Evolutionary conservation across 257 asterid genomes (phyloP).

Genomic region (Solanum ahanhuiri): DNA sequence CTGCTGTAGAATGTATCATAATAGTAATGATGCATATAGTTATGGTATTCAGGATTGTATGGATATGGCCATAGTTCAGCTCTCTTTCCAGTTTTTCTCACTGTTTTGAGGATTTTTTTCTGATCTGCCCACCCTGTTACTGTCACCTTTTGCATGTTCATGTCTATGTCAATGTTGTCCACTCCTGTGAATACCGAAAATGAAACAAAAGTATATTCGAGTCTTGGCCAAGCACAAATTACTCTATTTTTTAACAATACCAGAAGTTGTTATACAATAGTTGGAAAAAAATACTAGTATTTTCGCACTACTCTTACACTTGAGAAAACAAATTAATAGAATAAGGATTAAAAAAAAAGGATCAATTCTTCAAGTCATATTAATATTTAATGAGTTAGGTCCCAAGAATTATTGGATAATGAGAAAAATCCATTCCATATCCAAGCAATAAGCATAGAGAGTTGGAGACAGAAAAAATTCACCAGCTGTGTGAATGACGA

Average conservation of each 20-base stretch:
- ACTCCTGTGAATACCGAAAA: constrained; percentile 27
- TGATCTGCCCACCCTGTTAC: constrained; percentile 58
- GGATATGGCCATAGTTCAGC: constrained; percentile 81
- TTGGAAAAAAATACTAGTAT: not conserved
- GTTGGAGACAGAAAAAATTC: not conserved
- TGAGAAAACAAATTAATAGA: not conserved
- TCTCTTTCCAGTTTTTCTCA: constrained; percentile 41
- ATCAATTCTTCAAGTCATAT: not conserved
- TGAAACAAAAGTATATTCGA: not conserved
- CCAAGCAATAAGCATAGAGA: not conserved
- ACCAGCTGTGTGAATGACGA: not conserved
- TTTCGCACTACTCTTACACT: not conserved
- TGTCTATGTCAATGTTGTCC: constrained; percentile 46
- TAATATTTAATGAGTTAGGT: not conserved
- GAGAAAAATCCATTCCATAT: not conserved
- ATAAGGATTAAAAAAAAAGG: not conserved
- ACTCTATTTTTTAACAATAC: no score
- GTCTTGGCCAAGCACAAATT: no score
- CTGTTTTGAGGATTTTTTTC: constrained; percentile 45
- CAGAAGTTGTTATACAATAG: not conserved
- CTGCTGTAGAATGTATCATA: constrained; percentile 17
- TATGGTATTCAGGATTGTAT: constrained; percentile 53
- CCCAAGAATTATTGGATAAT: not conserved
- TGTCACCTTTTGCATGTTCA: constrained; percentile 62
- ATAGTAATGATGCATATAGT: constrained; percentile 35